Conservation (phyloP, 2,329 filamentous ascomycete species). For the Coniochaeta sp. region DNA sequence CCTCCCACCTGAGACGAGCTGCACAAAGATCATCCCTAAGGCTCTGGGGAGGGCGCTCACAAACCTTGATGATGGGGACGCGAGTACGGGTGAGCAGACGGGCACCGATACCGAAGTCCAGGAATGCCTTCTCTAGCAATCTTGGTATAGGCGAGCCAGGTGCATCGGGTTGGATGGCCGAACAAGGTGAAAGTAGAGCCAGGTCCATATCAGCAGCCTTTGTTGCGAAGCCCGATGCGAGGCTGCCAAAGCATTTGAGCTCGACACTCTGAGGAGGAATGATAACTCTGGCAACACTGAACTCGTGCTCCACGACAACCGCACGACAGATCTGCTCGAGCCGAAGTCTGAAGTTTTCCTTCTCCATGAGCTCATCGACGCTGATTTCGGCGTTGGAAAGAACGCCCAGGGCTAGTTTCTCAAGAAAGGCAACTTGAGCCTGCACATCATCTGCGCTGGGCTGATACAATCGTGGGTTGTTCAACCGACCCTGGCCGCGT, state of each 20-base stretch:
- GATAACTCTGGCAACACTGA: slow-evolving; percentile 24
- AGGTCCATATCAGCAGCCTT: slow-evolving; percentile 90
- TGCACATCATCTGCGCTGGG: slow-evolving; percentile 36
- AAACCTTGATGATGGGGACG: slow-evolving; percentile 84
- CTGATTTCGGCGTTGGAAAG: slow-evolving; percentile 57
- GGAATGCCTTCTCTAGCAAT: slow-evolving; percentile 65
- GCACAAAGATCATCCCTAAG: slow-evolving; percentile 55
- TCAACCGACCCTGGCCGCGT: slow-evolving; percentile 11
- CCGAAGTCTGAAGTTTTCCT: slow-evolving; percentile 60
- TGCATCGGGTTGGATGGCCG: slow-evolving; percentile 44
- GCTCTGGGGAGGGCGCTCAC: slow-evolving; percentile 57
- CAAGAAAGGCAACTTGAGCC: slow-evolving; percentile 41
- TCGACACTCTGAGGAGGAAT: slow-evolving; percentile 49
- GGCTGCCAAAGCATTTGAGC: slow-evolving; percentile 73
- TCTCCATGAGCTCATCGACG: slow-evolving; percentile 55
- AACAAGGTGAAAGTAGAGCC: slow-evolving; percentile 62
- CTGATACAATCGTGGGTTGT: slow-evolving; percentile 15
- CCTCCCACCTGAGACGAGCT: slow-evolving; percentile 67
- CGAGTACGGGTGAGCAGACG: slow-evolving; percentile 71
- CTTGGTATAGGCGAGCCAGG: slow-evolving; percentile 60
- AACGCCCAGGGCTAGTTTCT: slow-evolving; percentile 38
- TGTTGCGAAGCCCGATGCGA: slow-evolving; percentile 79
- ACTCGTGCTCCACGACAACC: slow-evolving; percentile 48
- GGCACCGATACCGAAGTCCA: slow-evolving; percentile 67
- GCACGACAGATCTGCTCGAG: slow-evolving; percentile 60